A percentile compares a stretch with the other conserved stretches of the same genome.
phyloP scores from a whole-genome alignment of 179 eudicot species.

The Dionaea muscipula region DNA sequence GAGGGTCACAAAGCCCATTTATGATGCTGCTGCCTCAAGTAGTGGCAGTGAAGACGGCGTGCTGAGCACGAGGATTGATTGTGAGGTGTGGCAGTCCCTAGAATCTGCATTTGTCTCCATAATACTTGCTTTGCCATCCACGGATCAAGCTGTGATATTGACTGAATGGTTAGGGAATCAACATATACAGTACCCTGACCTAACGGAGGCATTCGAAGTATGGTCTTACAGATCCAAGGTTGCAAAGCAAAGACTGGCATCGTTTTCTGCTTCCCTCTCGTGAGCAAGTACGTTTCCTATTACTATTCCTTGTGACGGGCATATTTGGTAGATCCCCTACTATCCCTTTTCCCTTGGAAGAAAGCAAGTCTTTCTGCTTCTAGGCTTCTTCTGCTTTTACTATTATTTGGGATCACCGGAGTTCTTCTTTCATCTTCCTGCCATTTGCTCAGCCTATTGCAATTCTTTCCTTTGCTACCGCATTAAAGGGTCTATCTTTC shows the following conservation, averaged over 20 bases:
- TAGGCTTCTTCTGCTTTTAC: too few relatives aligned
- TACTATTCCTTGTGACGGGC: not conserved
- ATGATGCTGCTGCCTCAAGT: conserved; percentile 27
- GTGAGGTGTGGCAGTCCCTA: conserved; percentile 68
- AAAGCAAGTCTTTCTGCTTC: too few relatives aligned
- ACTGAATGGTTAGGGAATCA: conserved; percentile 61
- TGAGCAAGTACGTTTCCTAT: conserved; percentile 9
- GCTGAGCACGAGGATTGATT: conserved; percentile 30
- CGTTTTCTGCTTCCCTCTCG: conserved; percentile 23
- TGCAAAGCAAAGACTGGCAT: conserved; percentile 63
- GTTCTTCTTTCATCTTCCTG: too few relatives aligned
- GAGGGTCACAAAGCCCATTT: conserved; percentile 32
- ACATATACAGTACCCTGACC: conserved; percentile 67
- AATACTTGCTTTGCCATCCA: conserved; percentile 67
- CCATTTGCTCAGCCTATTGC: too few relatives aligned
- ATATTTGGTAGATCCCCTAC: too few relatives aligned
- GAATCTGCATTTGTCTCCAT: conserved; percentile 74
- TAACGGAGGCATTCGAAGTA: conserved; percentile 88
- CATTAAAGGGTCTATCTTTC: too few relatives aligned
- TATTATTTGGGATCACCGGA: too few relatives aligned
- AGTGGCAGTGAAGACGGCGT: conserved; percentile 31
- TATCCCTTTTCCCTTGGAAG: too few relatives aligned
- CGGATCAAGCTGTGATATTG: conserved; percentile 62
- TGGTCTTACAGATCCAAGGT: conserved; percentile 94
- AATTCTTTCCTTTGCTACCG: too few relatives aligned